Percentiles rank a stretch among this genome's conserved stretches.
Evolutionary conservation across 202 grass and related monocot genomes (phyloP).

Genomic region (Zizania palustris): DNA sequence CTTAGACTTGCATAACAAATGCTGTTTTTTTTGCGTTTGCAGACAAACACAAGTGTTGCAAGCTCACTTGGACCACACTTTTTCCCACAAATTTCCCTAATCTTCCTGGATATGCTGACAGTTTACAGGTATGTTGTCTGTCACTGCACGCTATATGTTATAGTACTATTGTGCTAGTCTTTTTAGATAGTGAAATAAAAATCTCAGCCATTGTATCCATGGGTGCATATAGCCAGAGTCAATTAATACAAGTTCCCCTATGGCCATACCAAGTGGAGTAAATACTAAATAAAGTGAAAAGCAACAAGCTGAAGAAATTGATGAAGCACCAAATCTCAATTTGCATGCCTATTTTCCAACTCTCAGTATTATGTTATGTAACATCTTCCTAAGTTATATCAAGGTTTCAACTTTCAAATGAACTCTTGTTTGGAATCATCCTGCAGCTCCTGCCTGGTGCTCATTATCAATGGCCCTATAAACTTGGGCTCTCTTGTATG

Average conservation of each 20-base stretch:
- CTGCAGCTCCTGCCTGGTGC: neutral
- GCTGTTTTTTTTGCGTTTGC: slow-evolving; percentile 43
- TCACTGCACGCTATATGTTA: neutral
- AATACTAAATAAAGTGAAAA: no score
- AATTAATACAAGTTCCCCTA: no score
- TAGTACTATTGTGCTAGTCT: neutral
- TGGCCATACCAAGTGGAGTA: no score
- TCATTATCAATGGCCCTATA: neutral
- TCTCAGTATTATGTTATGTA: neutral
- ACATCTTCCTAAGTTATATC: slow-evolving; percentile 10
- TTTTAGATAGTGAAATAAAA: no score
- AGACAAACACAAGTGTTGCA: slow-evolving; percentile 98
- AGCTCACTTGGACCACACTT: slow-evolving; percentile 90
- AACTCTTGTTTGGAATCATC: neutral
- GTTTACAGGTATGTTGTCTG: slow-evolving; percentile 81
- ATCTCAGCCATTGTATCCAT: no score
- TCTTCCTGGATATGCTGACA: slow-evolving; percentile 98
- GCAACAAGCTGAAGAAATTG: no score
- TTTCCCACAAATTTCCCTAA: slow-evolving; percentile 91
- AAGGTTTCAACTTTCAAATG: slow-evolving; percentile 1
- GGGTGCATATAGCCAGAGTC: no score
- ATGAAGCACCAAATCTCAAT: no score
- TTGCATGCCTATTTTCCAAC: neutral
- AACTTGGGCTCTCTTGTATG: neutral
- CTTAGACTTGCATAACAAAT: slow-evolving; percentile 21